Base-by-base conservation (phyloP, 352 stramenopile genomes). In the Thalassiosira hispida region DNA sequence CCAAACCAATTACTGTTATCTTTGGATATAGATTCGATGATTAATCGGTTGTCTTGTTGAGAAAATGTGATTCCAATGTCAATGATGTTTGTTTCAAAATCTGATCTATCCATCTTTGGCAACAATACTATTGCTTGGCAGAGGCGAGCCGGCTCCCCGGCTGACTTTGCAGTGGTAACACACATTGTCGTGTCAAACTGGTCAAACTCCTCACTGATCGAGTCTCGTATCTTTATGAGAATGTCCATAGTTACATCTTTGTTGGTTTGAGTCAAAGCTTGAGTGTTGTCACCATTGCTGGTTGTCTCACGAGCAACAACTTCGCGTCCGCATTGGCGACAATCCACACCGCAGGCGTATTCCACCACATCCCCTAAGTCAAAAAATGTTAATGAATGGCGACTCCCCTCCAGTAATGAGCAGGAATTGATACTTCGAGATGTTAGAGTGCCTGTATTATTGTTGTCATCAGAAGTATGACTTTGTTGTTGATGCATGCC, bases 11-110 rank as follows among this genome's bases (percentile, higher is more conserved):
- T 33, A 23, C 2, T 46, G 27, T 51, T 38, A 23, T 40, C 49
- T 57, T 68, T 68, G 22, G 46, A 52, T 52, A 64, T 62, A 2
- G 31, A 35, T 53, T 60, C 11, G n/a, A 73, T 56, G 23, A 31
- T 52, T 16, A 73, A 62, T 29, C 64, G 22, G 11, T 44, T 23
- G 27, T 64, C 22, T 46, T 64, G 20, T 38, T 73, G 64, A 40
- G 49, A 64, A 60, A 73, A 64, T 53, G 11, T 62, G 51, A 64
- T 49, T 44, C 64, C 64, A 46, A 73, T 56, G 42, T 68, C 40
- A 52, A 68, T 14, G 7, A 33, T n/a, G 16, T 11, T 18, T 22
- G 20, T 6, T n/a, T 38, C 47, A 35, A 40, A 57, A 18, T 73
- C 64, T 11, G 52, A 23, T 20, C 35, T 56, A 51, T 61, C 38